A percentile compares a stretch with the other conserved stretches of the same genome.
Conservation (phyloP, 345 rosid genomes). For the Eucalyptus polyanthemos region DNA sequence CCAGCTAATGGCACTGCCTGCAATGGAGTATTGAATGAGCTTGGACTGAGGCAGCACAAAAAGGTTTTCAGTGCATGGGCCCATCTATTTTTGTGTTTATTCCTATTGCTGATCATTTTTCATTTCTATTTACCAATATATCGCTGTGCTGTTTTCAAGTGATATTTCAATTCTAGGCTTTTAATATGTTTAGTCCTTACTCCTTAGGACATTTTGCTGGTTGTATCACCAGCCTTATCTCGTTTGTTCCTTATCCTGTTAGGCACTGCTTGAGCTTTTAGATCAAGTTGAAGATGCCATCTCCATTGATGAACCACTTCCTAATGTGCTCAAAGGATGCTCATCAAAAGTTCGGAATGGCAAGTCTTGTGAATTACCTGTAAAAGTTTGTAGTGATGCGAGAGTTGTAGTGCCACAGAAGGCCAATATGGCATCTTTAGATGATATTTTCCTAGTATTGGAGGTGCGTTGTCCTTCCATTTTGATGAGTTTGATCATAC, state of each 20-base stretch:
- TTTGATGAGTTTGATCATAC: not conserved
- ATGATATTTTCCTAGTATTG: conserved; percentile 63
- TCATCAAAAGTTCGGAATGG: conserved; percentile 20
- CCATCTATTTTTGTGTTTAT: not conserved
- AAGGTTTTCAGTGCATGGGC: conserved; percentile 32
- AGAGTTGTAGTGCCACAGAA: conserved; percentile 4
- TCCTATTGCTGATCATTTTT: not conserved
- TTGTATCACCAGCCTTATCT: not conserved
- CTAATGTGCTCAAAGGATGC: conserved; percentile 12
- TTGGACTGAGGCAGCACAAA: conserved; percentile 52
- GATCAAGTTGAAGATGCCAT: conserved; percentile 95
- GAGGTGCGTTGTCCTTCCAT: conserved; percentile 37
- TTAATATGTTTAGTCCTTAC: not conserved
- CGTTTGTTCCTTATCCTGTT: not conserved
- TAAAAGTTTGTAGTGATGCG: not conserved
- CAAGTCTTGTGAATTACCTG: conserved; percentile 6
- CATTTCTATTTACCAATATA: not conserved
- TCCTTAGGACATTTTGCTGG: not conserved
- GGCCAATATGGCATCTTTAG: conserved; percentile 7
- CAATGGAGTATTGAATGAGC: conserved; percentile 26
- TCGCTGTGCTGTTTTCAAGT: not conserved
- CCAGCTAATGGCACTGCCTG: conserved; percentile 18
- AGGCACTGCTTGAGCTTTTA: conserved; percentile 86
- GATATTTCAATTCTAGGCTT: not conserved
- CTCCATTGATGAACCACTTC: conserved; percentile 45